Evolutionary conservation across 2,329 filamentous ascomycete genomes (phyloP), one percentile per base, ranked within the genome.

Genomic region (Paraconiothyrium brasiliense): DNA sequence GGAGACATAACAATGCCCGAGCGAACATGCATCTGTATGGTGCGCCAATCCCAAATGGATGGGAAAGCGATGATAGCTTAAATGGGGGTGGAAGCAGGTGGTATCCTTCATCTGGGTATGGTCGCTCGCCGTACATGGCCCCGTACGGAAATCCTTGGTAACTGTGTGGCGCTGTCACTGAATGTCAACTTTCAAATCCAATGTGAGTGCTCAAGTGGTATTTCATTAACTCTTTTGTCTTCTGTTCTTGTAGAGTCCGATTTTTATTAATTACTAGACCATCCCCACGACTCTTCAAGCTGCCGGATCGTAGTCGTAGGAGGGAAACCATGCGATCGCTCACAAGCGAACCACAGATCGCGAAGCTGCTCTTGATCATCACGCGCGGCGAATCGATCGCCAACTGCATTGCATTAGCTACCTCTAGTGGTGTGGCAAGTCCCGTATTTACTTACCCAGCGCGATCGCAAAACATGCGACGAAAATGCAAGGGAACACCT

Each of bases 401-500:
- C 76, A 27, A 77, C 75, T 75, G 27, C 24, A 8, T 9, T 39
- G 8, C 27, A 51, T 61, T 8, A 58, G 20, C 27, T 41, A 58
- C 30, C 54, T 20, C 20, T 41, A n/a, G n/a, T 13, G n/a, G n/a
- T 16, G 2, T 35, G 14, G 13, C 24, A n/a, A 24, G 10, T 11
- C 3, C 37, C n/a, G 5, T 30, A 9, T 35, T 13, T 30, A 51
- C 71, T 66, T 56, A 76, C 74, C 72, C 16, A 76, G 64, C 20
- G 75, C 71, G 46, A 79, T 76, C 3, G 76, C 76, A 59, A 73
- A 78, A 48, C 75, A 78, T 16, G 76, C 76, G 8, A 78, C 73
- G 35, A 78, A 76, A 24, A 74, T 78, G 46, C 71, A 71, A 4
- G 76, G 72, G n/a, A 75, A 77, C 1, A 71, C 64, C n/a, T 72